phyloP scores from a whole-genome alignment of 140 eudicot genomes.

The Flaveria floridana region DNA sequence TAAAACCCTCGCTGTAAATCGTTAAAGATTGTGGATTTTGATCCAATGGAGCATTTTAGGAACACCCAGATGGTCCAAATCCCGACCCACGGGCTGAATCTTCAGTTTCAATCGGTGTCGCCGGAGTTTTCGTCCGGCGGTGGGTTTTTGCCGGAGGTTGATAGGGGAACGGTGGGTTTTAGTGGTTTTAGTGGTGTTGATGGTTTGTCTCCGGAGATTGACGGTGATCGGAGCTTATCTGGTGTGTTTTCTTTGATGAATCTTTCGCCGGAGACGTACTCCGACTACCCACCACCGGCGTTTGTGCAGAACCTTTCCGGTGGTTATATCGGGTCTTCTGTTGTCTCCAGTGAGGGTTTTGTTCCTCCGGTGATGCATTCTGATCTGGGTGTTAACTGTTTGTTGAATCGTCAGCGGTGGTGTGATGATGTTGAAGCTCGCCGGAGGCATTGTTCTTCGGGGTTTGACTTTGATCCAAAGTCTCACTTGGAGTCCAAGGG shows the following conservation, averaged over 20 bases:
- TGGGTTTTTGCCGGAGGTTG: neutral
- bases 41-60: conserved; percentile 22
- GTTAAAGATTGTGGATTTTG: neutral
- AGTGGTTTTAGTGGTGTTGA: neutral
- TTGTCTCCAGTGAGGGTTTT: conserved; percentile 22
- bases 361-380: neutral
- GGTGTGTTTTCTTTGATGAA: conserved; percentile 16
- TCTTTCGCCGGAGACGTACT: conserved; percentile 6
- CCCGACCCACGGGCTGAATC: conserved; percentile 10
- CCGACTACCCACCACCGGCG: neutral
- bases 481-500: conserved; percentile 9
- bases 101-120: conserved; percentile 15
- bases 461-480: conserved; percentile 29
- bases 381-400: conserved; percentile 12
- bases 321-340: conserved; percentile 10
- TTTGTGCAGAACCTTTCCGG: neutral
- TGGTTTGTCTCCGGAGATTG: neutral
- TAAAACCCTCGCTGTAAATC: neutral
- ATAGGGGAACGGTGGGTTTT: too few species aligned
- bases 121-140: conserved; percentile 17
- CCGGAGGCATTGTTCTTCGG: conserved; percentile 15
- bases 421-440: neutral
- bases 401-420: neutral
- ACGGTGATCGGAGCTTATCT: conserved; percentile 29
- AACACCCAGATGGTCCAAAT: conserved; percentile 16